These are phyloP conservation scores for Xylariaceae sp. DNA, from an alignment of 2,329 filamentous ascomycete species.

Conservation along the genomic window DNA sequence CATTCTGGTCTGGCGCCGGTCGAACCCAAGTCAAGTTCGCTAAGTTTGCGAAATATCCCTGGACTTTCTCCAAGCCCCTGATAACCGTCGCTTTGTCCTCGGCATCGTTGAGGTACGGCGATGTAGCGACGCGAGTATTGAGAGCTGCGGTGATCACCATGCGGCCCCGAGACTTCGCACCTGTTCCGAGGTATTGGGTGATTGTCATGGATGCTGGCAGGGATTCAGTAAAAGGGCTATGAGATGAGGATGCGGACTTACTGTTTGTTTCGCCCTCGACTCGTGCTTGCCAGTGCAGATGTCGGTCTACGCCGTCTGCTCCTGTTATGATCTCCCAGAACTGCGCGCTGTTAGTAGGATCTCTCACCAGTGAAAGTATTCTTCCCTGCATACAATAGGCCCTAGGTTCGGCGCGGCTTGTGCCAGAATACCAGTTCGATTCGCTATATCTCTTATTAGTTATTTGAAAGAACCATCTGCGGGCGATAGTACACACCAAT, in stretches of 20 bases:
- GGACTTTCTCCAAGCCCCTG: conserved; percentile 56
- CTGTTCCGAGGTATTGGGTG: conserved; percentile 61
- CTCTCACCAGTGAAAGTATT: not conserved
- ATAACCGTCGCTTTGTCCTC: conserved; percentile 60
- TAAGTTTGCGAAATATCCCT: conserved; percentile 49
- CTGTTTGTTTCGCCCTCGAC: conserved; percentile 49
- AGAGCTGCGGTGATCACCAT: conserved; percentile 58
- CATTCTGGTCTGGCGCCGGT: conserved; percentile 49
- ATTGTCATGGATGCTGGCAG: conserved; percentile 44
- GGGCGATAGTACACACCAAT: conserved; percentile 33
- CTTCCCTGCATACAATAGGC: conserved; percentile 39
- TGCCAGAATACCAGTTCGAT: conserved; percentile 53
- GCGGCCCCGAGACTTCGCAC: conserved; percentile 57
- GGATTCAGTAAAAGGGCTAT: conserved; percentile 1
- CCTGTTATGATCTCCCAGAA: conserved; percentile 55
- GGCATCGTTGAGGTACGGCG: conserved; percentile 56
- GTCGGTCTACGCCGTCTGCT: conserved; percentile 55
- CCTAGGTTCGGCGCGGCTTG: conserved; percentile 64
- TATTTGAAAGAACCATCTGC: not conserved
- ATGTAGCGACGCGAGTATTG: conserved; percentile 53
- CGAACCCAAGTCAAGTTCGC: conserved; percentile 53
- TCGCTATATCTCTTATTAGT: conserved; percentile 17
- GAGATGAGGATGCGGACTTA: conserved; percentile 11
- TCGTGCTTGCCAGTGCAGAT: conserved; percentile 63
- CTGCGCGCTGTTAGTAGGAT: conserved; percentile 5